phyloP scores from a whole-genome alignment of 2,329 filamentous ascomycete genomes.

The Didymella segeticola region DNA sequence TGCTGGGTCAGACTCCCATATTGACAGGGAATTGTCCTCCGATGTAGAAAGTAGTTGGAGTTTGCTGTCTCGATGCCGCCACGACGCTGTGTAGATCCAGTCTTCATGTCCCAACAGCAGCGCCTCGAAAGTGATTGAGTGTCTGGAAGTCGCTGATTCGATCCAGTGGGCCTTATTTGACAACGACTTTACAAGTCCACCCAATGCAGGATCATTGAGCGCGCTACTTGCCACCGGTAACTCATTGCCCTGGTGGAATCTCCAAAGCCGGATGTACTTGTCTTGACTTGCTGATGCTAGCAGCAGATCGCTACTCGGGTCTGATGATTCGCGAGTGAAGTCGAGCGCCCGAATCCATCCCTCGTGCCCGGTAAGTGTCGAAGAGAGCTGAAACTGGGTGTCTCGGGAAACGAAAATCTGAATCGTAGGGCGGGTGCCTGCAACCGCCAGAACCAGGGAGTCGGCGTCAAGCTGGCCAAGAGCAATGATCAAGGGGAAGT shows the following conservation, averaged over 20 bases:
- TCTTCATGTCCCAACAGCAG: slow-evolving; percentile 94
- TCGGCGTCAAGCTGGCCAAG: slow-evolving; percentile 66
- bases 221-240: slow-evolving; percentile 64
- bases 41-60: slow-evolving; percentile 86
- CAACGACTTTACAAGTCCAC: slow-evolving; percentile 72
- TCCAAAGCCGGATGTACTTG: slow-evolving; percentile 95
- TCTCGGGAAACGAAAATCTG: slow-evolving; percentile 75
- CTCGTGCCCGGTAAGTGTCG: slow-evolving; percentile 86
- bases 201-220: slow-evolving; percentile 63
- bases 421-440: slow-evolving; percentile 81
- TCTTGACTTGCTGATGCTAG: slow-evolving; percentile 96
- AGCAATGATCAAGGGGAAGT: slow-evolving; percentile 81
- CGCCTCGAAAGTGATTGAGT: slow-evolving; percentile 90
- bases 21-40: slow-evolving; percentile 90
- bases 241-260: slow-evolving; percentile 74
- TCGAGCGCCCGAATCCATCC: slow-evolving; percentile 90
- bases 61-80: slow-evolving; percentile 65
- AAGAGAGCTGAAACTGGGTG: slow-evolving; percentile 70
- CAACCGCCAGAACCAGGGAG: slow-evolving; percentile 76
- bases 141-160: slow-evolving; percentile 64
- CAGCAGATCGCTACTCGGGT: slow-evolving; percentile 70
- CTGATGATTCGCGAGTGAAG: slow-evolving; percentile 70
- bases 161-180: slow-evolving; percentile 91
- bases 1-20: slow-evolving; percentile 84
- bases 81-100: slow-evolving; percentile 92